Conservation (phyloP, 75 land plant species). For the Picea glauca region DNA sequence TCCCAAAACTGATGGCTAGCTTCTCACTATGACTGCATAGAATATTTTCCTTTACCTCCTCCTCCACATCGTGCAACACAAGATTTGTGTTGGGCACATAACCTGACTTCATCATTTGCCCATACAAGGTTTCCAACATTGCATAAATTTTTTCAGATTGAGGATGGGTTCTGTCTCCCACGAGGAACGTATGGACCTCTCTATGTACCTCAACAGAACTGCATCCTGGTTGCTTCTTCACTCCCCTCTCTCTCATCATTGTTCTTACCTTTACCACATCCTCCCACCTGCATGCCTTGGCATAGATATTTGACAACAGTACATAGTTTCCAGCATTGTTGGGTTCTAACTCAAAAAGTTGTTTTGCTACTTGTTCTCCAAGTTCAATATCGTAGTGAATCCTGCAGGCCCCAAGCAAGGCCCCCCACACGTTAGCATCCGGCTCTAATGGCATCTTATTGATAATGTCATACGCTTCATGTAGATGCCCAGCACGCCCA, state of each 20-base stretch:
- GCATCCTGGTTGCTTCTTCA: constrained; percentile 3
- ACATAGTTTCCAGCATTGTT: constrained; percentile 17
- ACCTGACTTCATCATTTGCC: neutral
- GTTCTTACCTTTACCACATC: neutral
- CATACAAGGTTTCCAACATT: neutral
- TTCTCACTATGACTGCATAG: neutral
- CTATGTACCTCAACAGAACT: constrained; percentile 8
- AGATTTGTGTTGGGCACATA: neutral
- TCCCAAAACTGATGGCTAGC: neutral
- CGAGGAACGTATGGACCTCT: constrained; percentile 4
- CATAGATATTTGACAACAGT: constrained; percentile 20
- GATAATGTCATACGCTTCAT: too few species aligned
- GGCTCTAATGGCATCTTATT: too few species aligned
- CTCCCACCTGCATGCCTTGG: constrained; percentile 1
- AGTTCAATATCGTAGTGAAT: too few species aligned
- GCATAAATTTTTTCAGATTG: constrained; percentile 1
- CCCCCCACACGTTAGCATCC: too few species aligned
- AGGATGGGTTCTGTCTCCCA: neutral
- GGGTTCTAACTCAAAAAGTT: neutral
- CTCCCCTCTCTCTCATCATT: neutral
- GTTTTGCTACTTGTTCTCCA: too few species aligned
- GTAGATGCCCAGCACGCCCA: too few species aligned
- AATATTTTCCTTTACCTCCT: neutral
- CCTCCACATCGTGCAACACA: neutral
- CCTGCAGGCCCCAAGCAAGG: too few species aligned